Evolutionary conservation across 805 yeast genomes (phyloP), one percentile per base, ranked within the genome.

Genomic region (Starmerella riodocensis): DNA sequence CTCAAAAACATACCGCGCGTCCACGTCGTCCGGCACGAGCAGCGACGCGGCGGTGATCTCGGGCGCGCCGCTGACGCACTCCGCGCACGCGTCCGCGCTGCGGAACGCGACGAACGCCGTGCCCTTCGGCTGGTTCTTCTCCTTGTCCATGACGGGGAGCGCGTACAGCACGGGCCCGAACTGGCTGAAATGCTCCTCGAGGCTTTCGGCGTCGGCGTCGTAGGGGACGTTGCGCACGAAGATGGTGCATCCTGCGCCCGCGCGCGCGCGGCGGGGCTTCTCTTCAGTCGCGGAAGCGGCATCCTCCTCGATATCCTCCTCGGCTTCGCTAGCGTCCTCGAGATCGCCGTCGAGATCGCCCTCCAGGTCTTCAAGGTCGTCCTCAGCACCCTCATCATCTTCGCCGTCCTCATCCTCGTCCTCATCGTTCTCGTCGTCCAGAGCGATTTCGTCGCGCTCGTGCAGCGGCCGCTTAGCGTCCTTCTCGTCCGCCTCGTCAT

Each of bases 211-310:
- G 26, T 93, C 84, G 4, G 95, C 93, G 59, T 84, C 95, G 55
- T 88, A 91, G 1, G 98, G 97, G 26, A 91, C 74, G 54, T 91
- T 91, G 55, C 98, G 74, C 9, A 91, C 82, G 56, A 91, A 91
- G 19, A 91, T 60, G 4, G 94, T 77, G 47, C 52, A 54, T 28
- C 54, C 48, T 34, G 60, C 60, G 11, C 52, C 45, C 21, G 59
- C 56, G 42, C 57, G n/a, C 13, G 37, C 22, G 42, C 54, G 25
- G 45, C 58, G 37, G 38, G 57, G 40, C 48, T 57, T 17, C 45
- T 51, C 27, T 12, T 14, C 13, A 8, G 33, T 13, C 39, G 56
- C 35, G 36, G 50, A 37, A 21, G 53, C 39, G 23, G 53, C 50
- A 28, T 52, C 60, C 14, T 48, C 58, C 13, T 61, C 63, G 1